Base-by-base conservation (phyloP, 352 stramenopile species). In the Thalassiosira allenii region DNA sequence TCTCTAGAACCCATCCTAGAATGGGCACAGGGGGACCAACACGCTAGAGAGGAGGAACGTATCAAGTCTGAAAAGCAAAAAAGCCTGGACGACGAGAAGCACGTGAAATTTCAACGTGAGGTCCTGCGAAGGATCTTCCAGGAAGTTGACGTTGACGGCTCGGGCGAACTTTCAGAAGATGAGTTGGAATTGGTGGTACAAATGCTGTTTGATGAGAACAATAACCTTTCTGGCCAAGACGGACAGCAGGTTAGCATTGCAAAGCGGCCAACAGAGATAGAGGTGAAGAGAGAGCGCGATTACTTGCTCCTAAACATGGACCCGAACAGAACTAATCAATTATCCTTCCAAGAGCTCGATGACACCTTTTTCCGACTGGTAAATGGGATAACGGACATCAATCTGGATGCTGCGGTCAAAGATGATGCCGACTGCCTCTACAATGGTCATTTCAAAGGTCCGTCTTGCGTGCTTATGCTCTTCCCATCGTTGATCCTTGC, bases 301-400 rank as follows among this genome's bases (percentile, higher is more conserved):
- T 82, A 79, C 66, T 52, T 88, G 8, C 33, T 82, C n/a, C 73
- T 58, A 0, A 76, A 75, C 8, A 51, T 82, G 12, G 80, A 88
- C 72, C 54, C n/a, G 33, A 51, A 14, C 17, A 22, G 29, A 41
- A 32, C 80, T 29, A 76, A 84, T 53, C 61, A 75, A 33, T 23
- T 84, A 33, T 56, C 75, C n/a, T 88, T 73, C 58, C 69, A 76
- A 52, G 69, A 82, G 22, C 20, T 88, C 49, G 75, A 88, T 43
- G 49, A 23, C 2, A 44, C 70, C 17, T 40, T 88, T 49, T 79
- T 77, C 44, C 43, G 54, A 37, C 33, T 83, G 43, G 64, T 62
- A 1, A 64, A 80, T 44, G 49, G 53, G 5, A 78, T 87, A 23
- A 68, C 83, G 27, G 79, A 87, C 58, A 78, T 65, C 32, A 81